A percentile compares a stretch with the other conserved stretches of the same genome.
Conservation (phyloP, 306 rosid genomes). For the Phaseolus lunatus region DNA sequence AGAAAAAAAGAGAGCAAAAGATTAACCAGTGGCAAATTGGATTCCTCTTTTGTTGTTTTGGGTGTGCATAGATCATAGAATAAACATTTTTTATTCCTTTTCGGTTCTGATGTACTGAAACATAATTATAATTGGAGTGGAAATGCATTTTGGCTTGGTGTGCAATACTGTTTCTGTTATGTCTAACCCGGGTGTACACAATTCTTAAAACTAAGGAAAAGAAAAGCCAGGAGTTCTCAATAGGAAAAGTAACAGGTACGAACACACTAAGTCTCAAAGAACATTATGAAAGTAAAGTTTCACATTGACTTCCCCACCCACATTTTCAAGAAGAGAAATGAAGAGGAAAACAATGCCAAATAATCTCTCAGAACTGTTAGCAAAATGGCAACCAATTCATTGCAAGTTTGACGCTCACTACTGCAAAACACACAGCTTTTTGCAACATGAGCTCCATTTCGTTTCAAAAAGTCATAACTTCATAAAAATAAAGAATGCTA, state of each 20-base stretch:
- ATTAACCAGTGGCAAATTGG: conserved; percentile 64
- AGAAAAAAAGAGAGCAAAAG: conserved; percentile 41
- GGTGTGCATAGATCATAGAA: conserved; percentile 87
- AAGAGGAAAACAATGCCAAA: neutral
- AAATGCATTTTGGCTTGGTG: conserved; percentile 85
- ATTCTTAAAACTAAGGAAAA: conserved; percentile 14
- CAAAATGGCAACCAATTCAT: conserved; percentile 35
- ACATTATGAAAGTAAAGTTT: conserved; percentile 31
- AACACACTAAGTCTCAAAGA: conserved; percentile 20
- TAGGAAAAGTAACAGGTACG: conserved; percentile 22
- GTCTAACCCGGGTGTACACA: conserved; percentile 39
- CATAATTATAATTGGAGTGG: conserved; percentile 76
- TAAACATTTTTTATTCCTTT: conserved; percentile 48
- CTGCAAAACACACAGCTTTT: conserved; percentile 6
- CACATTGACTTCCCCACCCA: neutral
- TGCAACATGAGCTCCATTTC: conserved; percentile 29
- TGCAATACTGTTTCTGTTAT: conserved; percentile 59
- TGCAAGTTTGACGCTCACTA: conserved; percentile 15
- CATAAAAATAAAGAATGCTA: conserved; percentile 30
- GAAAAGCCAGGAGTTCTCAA: conserved; percentile 30
- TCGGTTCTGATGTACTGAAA: conserved; percentile 76
- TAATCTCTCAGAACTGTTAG: conserved; percentile 24
- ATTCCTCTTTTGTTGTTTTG: conserved; percentile 63
- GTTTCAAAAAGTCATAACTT: conserved; percentile 20
- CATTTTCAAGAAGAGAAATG: conserved; percentile 22